Evolutionary conservation across 2,329 filamentous ascomycete genomes (phyloP), one percentile per base, ranked within the genome.

Genomic region (Botryotinia calthae): DNA sequence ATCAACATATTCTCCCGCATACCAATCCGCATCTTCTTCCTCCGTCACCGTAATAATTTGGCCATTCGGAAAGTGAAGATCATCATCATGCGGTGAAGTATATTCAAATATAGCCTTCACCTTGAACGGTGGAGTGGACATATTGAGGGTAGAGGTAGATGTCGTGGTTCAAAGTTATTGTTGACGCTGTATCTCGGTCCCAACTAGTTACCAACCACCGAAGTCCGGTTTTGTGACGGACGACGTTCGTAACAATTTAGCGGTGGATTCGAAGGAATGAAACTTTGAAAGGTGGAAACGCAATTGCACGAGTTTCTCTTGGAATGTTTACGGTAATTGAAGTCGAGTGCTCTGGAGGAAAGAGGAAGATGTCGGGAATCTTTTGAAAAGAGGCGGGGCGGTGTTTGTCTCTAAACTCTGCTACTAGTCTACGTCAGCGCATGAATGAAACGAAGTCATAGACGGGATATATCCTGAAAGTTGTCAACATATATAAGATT

Each of bases 41-140:
- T 95, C 95, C 62, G 91, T 97, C 76, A 99, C 95, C 70, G 93
- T 96, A 81, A 99, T 97, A 82, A 98, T 88, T 84, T 98, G 95
- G 77, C 94, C 94, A 79, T 89, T 85, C 74, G 87, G 83, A 82
- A 99, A 99, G 81, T 89, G 92, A 78, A 99, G 90, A 84, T 99
- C 96, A 83, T 99, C 96, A 78, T 97, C 94, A 82, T 99, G 95
- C 75, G 89, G 88, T 77, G 96, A 98, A 81, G 88, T 86, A 85
- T 99, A 99, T 82, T 98, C 95, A 86, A 92, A 99, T 81, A 98
- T 84, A 78, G 96, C 94, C 87, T 95, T 97, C 86, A 99, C 96
- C 84, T 93, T 97, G 87, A 97, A 98, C 74, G 90, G 90, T 79
- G 86, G 86, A 75, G 82, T 83, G 82, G 91, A 86, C 92, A 95